Base-by-base conservation (phyloP, 202 grass and related monocot species). In the Sporobolus alterniflorus region DNA sequence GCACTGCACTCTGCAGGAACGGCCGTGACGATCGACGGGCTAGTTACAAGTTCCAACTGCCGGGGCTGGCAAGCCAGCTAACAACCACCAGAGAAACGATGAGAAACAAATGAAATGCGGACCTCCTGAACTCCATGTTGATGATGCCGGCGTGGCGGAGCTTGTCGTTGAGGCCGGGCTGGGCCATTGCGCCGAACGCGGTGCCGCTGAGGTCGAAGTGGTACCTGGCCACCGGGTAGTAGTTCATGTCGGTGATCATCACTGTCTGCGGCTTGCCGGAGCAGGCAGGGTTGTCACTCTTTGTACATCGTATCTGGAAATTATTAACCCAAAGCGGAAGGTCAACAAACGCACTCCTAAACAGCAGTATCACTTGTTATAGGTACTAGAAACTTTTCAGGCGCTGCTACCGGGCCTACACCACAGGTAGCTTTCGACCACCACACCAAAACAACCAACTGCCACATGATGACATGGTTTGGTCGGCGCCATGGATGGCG, bases 121-220 rank as follows among this genome's bases (percentile, higher is more conserved):
- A 87, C 89, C 93, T 75, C 79, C 52, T 20, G 89, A 91, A 97
- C 85, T 93, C 42, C 67, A 97, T 82, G 75, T 83, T 74, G 77
- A 97, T 82, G 77, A 81, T 85, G 21, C 94, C 94, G 24, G 88
- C 77, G 82, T 91, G 84, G 16, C 91, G 94, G 70, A 97, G 90
- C 63, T 91, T 69, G 71, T 93, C 94, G 55, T 73, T 69, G 16
- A 57, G 78, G 7, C 91, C 89, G 1, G 25, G 0, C 22, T 1
- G 50, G 20, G 90, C 86, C 80, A 97, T 51, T 44, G 88, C 0
- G 34, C 91, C 94, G 77, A 97, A 93, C 4, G 94, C 86, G 16
- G 94, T 93, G 41, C 94, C 94, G 60, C 91, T 93, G 2, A 97
- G 81, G 84, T 97, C 94, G 47, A 97, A 93, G 66, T 90, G 88